A percentile compares a stretch with the other conserved stretches of the same genome.
Conservation (phyloP, 345 rosid species). For the Punica granatum region DNA sequence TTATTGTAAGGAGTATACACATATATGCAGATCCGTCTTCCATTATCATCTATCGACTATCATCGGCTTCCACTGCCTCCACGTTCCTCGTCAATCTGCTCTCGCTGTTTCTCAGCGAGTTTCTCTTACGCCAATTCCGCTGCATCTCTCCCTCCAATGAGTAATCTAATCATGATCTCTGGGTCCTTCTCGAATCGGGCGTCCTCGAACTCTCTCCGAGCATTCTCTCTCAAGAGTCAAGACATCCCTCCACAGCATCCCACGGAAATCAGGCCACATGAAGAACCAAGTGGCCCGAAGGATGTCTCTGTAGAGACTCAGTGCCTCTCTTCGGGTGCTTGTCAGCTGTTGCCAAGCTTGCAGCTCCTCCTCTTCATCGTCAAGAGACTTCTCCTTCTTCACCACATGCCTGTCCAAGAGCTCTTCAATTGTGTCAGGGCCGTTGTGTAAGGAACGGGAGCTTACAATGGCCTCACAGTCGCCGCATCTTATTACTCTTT, state of each 20-base stretch:
- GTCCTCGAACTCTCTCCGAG: conserved; percentile 77
- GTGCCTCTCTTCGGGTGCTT: conserved; percentile 63
- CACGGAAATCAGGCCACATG: conserved; percentile 67
- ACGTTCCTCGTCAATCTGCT: conserved; percentile 46
- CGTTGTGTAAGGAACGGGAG: conserved; percentile 40
- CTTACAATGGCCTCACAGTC: conserved; percentile 12
- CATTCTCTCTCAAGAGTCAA: conserved; percentile 74
- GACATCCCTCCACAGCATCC: conserved; percentile 65
- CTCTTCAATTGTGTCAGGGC: conserved; percentile 82
- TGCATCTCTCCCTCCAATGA: conserved; percentile 80
- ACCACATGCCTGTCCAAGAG: conserved; percentile 65
- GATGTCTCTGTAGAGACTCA: conserved; percentile 77
- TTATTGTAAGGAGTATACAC: conserved; percentile 17
- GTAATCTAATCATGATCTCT: conserved; percentile 57
- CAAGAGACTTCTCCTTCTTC: conserved; percentile 46
- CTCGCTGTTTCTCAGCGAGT: conserved; percentile 68
- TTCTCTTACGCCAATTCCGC: conserved; percentile 63
- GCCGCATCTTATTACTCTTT: neutral
- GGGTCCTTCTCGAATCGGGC: conserved; percentile 83
- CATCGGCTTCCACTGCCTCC: conserved; percentile 15
- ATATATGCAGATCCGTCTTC: neutral
- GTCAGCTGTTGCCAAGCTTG: conserved; percentile 49
- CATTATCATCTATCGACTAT: neutral
- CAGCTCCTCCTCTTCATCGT: conserved; percentile 59
- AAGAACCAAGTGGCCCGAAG: conserved; percentile 79